A percentile compares a stretch with the other conserved stretches of the same genome.
phyloP scores from a whole-genome alignment of 2,329 filamentous ascomycete genomes.

The Paracorniculantispora psalliotae region DNA sequence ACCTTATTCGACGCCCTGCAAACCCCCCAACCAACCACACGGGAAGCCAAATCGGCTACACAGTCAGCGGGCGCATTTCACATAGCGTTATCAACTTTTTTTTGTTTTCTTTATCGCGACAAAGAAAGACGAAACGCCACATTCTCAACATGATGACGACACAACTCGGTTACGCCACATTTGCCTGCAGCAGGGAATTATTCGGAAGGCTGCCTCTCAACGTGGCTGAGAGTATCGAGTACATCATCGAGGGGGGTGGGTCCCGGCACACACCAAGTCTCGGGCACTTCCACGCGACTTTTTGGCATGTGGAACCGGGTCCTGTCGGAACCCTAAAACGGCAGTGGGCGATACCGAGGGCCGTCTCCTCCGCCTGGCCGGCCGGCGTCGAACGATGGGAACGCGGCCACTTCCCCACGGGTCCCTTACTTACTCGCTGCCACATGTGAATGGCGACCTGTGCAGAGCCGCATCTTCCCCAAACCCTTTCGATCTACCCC shows the following conservation, averaged over 20 bases:
- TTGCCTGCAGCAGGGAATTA: neutral
- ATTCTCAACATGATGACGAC: neutral
- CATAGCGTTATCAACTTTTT: neutral
- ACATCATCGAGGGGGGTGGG: neutral
- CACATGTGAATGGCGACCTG: constrained; percentile 2
- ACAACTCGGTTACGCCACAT: neutral
- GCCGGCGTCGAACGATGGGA: neutral
- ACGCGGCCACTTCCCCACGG: neutral
- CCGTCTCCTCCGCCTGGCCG: neutral
- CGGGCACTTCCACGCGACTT: neutral
- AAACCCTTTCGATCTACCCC: neutral
- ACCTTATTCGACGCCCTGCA: neutral
- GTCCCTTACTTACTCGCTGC: neutral
- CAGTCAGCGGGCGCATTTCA: neutral
- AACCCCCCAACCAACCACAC: neutral
- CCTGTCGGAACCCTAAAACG: constrained; percentile 7
- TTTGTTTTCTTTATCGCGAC: neutral
- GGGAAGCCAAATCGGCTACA: neutral
- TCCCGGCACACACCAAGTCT: neutral
- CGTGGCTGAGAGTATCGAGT: neutral
- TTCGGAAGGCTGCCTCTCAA: neutral
- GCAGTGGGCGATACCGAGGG: constrained; percentile 3
- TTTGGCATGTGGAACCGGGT: constrained; percentile 9
- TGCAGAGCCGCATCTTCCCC: constrained; percentile 2
- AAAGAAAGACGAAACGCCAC: neutral